These are phyloP conservation scores for Mycosphaerella sp. DNA, from an alignment of 2,329 filamentous ascomycete species.

Conservation along the genomic window DNA sequence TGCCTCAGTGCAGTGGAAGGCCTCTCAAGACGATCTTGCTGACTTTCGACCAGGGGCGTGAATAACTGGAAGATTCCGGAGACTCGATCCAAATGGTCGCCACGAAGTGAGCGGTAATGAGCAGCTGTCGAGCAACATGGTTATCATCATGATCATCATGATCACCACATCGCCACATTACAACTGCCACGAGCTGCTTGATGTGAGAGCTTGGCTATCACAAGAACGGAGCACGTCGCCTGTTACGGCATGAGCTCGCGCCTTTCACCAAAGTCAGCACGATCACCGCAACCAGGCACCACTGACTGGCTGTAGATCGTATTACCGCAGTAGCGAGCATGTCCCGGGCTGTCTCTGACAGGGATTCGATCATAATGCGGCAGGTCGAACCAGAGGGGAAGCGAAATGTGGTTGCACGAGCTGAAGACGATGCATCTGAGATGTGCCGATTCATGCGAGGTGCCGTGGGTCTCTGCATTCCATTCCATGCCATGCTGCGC, in stretches of 20 bases:
- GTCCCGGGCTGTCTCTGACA: not conserved
- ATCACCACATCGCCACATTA: not conserved
- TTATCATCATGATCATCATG: too few species aligned
- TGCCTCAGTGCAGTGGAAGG: not conserved
- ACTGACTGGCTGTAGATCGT: conserved; percentile 2
- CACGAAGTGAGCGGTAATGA: conserved; percentile 2
- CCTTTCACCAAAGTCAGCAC: not conserved
- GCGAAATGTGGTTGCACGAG: not conserved
- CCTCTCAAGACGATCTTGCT: not conserved
- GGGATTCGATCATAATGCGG: not conserved
- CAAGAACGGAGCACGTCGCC: not conserved
- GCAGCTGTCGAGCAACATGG: not conserved
- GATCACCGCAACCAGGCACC: not conserved
- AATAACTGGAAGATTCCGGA: conserved; percentile 78
- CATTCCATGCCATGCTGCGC: too few species aligned
- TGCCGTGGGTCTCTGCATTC: too few species aligned
- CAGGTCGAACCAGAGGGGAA: not conserved
- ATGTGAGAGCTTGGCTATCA: too few species aligned
- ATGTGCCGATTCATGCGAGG: not conserved
- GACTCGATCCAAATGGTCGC: conserved; percentile 11
- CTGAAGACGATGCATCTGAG: not conserved
- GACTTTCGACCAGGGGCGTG: conserved; percentile 47
- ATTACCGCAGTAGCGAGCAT: too few species aligned
- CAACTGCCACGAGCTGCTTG: not conserved
- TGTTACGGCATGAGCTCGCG: not conserved